Evolutionary conservation across 306 rosid species (phyloP).

Genomic region (Corylus americana): DNA sequence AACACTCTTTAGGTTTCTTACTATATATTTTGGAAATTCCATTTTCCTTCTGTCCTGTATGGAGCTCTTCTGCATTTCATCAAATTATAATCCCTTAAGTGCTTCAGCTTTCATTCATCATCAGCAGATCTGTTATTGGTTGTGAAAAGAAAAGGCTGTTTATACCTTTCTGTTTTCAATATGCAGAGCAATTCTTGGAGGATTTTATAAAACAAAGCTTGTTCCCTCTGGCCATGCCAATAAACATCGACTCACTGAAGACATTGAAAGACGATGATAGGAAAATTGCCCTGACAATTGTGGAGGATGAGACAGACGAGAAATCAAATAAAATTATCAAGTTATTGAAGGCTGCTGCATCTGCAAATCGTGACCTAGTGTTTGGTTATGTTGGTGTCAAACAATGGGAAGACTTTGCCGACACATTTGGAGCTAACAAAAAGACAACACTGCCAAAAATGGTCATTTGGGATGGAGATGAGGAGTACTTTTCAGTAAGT

Average conservation of each 20-base stretch:
- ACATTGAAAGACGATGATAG: conserved; percentile 67
- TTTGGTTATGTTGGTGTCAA: conserved; percentile 83
- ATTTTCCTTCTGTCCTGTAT: conserved; percentile 2
- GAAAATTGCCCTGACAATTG: conserved; percentile 76
- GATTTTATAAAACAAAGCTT: conserved; percentile 72
- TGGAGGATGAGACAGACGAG: conserved; percentile 79
- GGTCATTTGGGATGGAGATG: conserved; percentile 83
- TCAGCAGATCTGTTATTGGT: background rate
- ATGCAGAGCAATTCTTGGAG: conserved; percentile 78
- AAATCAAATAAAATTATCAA: conserved; percentile 60
- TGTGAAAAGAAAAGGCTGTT: background rate
- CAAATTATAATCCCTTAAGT: conserved; percentile 1
- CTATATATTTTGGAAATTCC: background rate
- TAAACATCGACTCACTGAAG: conserved; percentile 70
- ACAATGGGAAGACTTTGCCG: conserved; percentile 87
- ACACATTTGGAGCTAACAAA: conserved; percentile 58
- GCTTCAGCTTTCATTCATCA: background rate
- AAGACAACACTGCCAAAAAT: conserved; percentile 68
- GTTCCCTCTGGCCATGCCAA: conserved; percentile 75
- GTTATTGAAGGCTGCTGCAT: conserved; percentile 87
- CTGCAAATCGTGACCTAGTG: conserved; percentile 88
- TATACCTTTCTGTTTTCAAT: conserved; percentile 26
- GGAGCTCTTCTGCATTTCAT: background rate
- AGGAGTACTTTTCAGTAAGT: conserved; percentile 76
- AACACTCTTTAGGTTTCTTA: background rate